Evolutionary conservation across 805 yeast species (phyloP).

Genomic region (Huiozyma naganishii): DNA sequence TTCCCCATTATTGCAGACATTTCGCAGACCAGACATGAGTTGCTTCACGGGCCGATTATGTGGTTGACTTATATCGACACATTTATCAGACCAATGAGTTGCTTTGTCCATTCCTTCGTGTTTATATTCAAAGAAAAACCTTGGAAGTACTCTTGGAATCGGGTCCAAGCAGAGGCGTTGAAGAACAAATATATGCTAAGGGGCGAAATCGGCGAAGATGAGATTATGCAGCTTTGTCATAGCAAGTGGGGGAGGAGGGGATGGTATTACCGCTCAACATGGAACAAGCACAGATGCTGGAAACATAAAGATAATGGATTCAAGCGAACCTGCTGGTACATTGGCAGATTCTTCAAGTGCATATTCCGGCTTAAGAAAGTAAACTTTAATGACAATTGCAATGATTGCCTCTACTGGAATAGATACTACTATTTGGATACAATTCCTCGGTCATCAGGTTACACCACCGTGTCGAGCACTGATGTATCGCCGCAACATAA

Average conservation of each 20-base stretch:
- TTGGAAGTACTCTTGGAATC: slow-evolving; percentile 43
- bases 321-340: slow-evolving; percentile 20
- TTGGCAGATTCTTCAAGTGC: slow-evolving; percentile 13
- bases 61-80: slow-evolving; percentile 65
- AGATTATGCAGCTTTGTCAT: slow-evolving; percentile 15
- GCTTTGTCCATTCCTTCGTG: slow-evolving; percentile 65
- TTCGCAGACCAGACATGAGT: slow-evolving; percentile 41
- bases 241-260: slow-evolving; percentile 21
- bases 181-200: slow-evolving; percentile 14
- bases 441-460: not conserved
- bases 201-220: slow-evolving; percentile 20
- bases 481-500: not conserved
- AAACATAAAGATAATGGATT: slow-evolving; percentile 15
- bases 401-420: slow-evolving; percentile 17
- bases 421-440: slow-evolving; percentile 9
- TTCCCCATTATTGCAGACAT: slow-evolving; percentile 65
- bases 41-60: slow-evolving; percentile 39
- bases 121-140: slow-evolving; percentile 72
- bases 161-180: slow-evolving; percentile 14
- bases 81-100: slow-evolving; percentile 69
- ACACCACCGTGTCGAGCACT: not conserved
- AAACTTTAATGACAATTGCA: slow-evolving; percentile 18
- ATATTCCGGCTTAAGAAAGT: slow-evolving; percentile 6
- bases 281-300: slow-evolving; percentile 20
- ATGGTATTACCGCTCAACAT: slow-evolving; percentile 25